Evolutionary conservation across 331 rosid species (phyloP), one percentile per base, ranked within the genome.

Genomic region (Malus hybrid): DNA sequence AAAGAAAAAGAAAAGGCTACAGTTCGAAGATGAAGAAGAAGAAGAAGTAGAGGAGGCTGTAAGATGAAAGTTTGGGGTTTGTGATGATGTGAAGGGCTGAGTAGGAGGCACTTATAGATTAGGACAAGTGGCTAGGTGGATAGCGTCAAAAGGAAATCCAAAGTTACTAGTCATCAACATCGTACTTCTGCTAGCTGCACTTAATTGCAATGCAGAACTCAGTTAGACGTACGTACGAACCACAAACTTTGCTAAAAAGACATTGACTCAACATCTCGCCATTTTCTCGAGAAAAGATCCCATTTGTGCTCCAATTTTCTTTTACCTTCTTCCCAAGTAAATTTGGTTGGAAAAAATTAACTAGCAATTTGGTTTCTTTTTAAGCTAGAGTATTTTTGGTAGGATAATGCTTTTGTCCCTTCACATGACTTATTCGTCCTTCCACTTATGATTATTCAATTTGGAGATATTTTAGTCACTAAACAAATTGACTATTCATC

Each of bases 121-220:
- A 4, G 67, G 67, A 63, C 36, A 29, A 63, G 67, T 15, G 4
- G 81, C 59, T 22, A 59, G 27, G 64, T 10, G 57, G 44, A 39
- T 39, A 57, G 86, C 14, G 79, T 68, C 76, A 77, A 86, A 83
- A 73, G 65, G 60, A 74, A 76, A 80, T 78, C 82, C 81, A 75
- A 79, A 83, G 83, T 80, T 75, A 69, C 85, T 73, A 74, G 80
- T 71, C 80, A 80, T 71, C 78, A 74, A 61, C 64, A n/a, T 67
- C 68, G 73, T 56, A 29, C 75, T 83, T 70, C 67, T 33, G 82
- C 78, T 75, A 67, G 22, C 79, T 74, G 39, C 84, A 63, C 69
- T 82, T 86, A 63, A 63, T 63, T 77, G 74, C 93, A 81, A 22
- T 15, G 39, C 42, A 63, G 19, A 60, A 83, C 76, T 64, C 56